Evolutionary conservation across 2,329 filamentous ascomycete genomes (phyloP), one percentile per base, ranked within the genome.

Genomic region (Scytalidium sp.): DNA sequence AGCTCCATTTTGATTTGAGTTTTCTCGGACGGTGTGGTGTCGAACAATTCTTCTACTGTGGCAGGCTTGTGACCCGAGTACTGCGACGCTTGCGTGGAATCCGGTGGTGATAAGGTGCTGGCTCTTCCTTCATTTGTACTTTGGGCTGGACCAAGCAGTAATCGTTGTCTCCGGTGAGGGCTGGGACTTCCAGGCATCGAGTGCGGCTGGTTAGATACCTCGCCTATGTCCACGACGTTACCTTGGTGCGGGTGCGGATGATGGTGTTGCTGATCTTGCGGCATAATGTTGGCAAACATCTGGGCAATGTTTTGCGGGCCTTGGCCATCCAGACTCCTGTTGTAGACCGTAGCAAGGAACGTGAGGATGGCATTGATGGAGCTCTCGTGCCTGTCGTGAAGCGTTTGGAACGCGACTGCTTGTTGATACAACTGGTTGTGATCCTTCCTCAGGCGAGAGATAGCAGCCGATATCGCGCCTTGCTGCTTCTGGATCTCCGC

Each of bases 291-390:
- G 3, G 85, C 83, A 64, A 97, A 88, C 64, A 96, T 86, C 58
- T 95, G 92, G 49, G 88, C 84, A 40, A 97, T 80, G 52, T 89
- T 93, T 63, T 89, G 83, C 1, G 82, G 77, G 25, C 84, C 85
- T 60, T 93, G 87, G 29, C 92, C 90, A 65, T 97, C 92, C 45
- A 99, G 73, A 55, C 90, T 96, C 63, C 95, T 87, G 55, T 96
- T 88, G 71, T 97, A 99, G 40, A 99, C 93, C 11, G 95, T 97
- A 42, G 93, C 94, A 19, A 99, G 79, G 68, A 99, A 97, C 45
- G 92, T 96, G 40, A 99, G 79, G 54, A 99, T 97, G n/a, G 93
- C 93, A 64, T 97, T 97, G 70, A 99, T 97, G 1, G 93, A 97
- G 65, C 93, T 96, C 66, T 99, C 94, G 63, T 99, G 94, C n/a